These are phyloP conservation scores for Tolypocladium guangdongense DNA, from an alignment of 2,329 filamentous ascomycete species.

Conservation along the genomic window DNA sequence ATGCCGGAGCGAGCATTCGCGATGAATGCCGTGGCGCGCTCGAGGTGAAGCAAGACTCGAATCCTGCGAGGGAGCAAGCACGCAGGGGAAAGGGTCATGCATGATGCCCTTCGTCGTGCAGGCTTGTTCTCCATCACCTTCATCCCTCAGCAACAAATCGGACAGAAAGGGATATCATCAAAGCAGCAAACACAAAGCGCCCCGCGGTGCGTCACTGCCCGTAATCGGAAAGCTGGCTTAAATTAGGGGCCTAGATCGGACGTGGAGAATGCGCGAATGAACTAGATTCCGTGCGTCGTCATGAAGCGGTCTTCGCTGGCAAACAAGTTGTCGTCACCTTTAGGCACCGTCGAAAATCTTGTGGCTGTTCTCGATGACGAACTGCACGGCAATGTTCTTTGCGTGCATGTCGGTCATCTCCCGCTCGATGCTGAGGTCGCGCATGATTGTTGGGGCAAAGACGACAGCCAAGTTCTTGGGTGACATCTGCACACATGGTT, in stretches of 20 bases:
- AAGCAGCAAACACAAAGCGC: neutral
- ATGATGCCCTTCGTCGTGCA: neutral
- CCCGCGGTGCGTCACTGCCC: neutral
- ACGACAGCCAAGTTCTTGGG: slow-evolving; percentile 93
- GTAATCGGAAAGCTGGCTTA: neutral
- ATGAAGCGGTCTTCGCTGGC: neutral
- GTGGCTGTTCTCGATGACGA: slow-evolving; percentile 82
- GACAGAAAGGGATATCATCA: neutral
- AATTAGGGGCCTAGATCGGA: neutral
- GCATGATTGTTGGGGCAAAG: slow-evolving; percentile 96
- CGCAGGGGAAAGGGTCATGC: neutral
- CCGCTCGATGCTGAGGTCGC: slow-evolving; percentile 75
- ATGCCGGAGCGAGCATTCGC: neutral
- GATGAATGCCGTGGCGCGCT: neutral
- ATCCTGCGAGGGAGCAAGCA: neutral
- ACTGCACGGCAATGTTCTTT: slow-evolving; percentile 87
- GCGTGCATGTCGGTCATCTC: slow-evolving; percentile 95
- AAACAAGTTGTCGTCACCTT: neutral
- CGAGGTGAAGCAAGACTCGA: neutral
- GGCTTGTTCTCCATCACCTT: neutral
- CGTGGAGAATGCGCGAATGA: neutral
- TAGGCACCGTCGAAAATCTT: slow-evolving; percentile 56
- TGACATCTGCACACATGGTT: slow-evolving; percentile 57
- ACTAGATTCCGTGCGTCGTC: neutral
- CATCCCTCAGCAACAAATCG: neutral